These are phyloP conservation scores for Stipa capillata DNA, from an alignment of 176 grass and related monocot species.

Conservation along the genomic window DNA sequence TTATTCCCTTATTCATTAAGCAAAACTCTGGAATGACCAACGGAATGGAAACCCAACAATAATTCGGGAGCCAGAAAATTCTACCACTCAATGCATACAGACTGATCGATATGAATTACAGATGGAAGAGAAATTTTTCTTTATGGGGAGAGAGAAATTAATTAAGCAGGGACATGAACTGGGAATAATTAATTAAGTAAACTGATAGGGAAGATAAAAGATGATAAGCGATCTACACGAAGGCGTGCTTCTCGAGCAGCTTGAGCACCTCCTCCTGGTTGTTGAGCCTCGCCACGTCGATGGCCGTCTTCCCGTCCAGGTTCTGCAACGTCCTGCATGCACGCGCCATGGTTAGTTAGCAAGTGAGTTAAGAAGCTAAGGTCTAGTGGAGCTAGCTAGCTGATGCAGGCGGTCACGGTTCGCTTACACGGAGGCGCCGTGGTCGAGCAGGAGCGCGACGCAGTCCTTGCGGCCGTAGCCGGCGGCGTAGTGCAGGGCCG, in stretches of 20 bases:
- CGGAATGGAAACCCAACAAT: neutral
- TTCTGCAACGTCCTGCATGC: constrained; percentile 58
- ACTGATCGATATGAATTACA: neutral
- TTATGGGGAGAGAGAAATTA: neutral
- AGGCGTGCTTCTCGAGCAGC: constrained; percentile 92
- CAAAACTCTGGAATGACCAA: neutral
- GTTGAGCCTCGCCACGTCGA: constrained; percentile 90
- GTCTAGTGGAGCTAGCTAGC: neutral
- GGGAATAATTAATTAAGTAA: neutral
- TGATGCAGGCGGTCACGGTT: neutral
- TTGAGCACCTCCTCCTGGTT: constrained; percentile 84
- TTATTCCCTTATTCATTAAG: constrained; percentile 15
- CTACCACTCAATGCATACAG: constrained; percentile 14
- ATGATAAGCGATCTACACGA: constrained; percentile 27
- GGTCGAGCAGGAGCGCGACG: constrained; percentile 67
- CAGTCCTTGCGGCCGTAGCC: constrained; percentile 82
- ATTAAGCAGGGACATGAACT: neutral
- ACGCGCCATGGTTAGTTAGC: neutral
- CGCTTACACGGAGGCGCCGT: constrained; percentile 69
- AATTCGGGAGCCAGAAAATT: neutral
- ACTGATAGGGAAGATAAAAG: neutral
- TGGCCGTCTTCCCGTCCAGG: constrained; percentile 81
- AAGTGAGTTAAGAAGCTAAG: neutral
- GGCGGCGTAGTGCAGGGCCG: constrained; percentile 84
- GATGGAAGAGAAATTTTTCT: neutral